A percentile compares a stretch with the other conserved stretches of the same genome.
phyloP scores from a whole-genome alignment of 1,139 yeast genomes.

The Sugiyamaella sp. region DNA sequence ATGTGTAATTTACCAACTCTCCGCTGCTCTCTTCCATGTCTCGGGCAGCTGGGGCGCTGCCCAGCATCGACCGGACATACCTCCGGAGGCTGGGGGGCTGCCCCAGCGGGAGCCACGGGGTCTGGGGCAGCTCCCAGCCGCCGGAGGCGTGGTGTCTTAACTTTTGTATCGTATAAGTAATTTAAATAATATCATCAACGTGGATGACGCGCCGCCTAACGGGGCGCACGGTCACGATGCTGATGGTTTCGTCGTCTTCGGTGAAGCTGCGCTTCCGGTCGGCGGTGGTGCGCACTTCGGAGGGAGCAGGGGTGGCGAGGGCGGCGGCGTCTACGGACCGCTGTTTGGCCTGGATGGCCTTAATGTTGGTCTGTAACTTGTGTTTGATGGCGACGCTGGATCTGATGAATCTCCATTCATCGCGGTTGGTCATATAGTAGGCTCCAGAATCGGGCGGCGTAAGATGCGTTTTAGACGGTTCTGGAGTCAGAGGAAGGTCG shows the following conservation, averaged over 20 bases:
- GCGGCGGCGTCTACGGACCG: slow-evolving; percentile 12
- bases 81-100: not conserved
- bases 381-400: slow-evolving; percentile 19
- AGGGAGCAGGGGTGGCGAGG: slow-evolving; percentile 22
- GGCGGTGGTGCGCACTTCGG: slow-evolving; percentile 14
- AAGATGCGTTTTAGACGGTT: slow-evolving; percentile 11
- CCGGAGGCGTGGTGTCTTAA: slow-evolving; percentile 3
- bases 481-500: slow-evolving; percentile 18
- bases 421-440: slow-evolving; percentile 21
- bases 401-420: slow-evolving; percentile 22
- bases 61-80: too few relatives aligned
- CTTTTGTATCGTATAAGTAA: slow-evolving; percentile 14
- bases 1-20: not conserved
- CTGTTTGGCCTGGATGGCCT: slow-evolving; percentile 1
- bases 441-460: slow-evolving; percentile 19
- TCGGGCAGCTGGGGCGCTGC: not conserved
- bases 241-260: slow-evolving; percentile 19
- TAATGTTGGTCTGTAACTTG: slow-evolving; percentile 7
- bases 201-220: slow-evolving; percentile 19
- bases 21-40: not conserved
- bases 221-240: slow-evolving; percentile 19
- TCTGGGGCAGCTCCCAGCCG: not conserved
- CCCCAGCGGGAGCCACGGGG: slow-evolving; percentile 8
- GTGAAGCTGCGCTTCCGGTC: slow-evolving; percentile 2
- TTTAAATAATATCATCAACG: slow-evolving; percentile 16